Evolutionary conservation across 768 basidiomycete species (phyloP).

Genomic region (Collybiopsis confluens): DNA sequence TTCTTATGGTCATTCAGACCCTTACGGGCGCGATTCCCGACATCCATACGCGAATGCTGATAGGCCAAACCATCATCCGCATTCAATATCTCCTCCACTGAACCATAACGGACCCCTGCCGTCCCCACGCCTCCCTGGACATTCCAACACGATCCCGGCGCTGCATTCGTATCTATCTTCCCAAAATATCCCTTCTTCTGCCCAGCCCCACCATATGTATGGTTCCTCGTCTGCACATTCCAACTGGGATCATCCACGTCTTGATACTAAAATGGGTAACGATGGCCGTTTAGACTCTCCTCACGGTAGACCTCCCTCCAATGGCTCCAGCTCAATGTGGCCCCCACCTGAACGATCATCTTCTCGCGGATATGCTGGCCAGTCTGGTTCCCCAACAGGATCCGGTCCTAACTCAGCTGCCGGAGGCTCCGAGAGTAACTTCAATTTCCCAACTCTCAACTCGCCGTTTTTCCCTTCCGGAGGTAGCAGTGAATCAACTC

Average conservation of each 20-base stretch:
- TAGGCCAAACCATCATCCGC: not conserved
- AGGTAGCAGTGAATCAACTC: not conserved
- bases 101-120: slow-evolving; percentile 1
- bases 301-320: not conserved
- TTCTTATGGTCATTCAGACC: not conserved
- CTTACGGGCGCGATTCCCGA: slow-evolving; percentile 3
- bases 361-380: not conserved
- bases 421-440: not conserved
- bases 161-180: slow-evolving; percentile 3
- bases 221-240: not conserved
- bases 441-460: slow-evolving; percentile 4
- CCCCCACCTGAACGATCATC: slow-evolving; percentile 3
- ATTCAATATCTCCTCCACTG: not conserved
- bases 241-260: not conserved
- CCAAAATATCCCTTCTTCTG: slow-evolving; percentile 1
- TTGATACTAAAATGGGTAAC: slow-evolving; percentile 1
- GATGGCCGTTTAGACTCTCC: not conserved
- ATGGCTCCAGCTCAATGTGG: slow-evolving; percentile 1
- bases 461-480: slow-evolving; percentile 2
- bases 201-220: slow-evolving; percentile 1
- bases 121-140: not conserved
- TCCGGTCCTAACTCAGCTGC: not conserved
- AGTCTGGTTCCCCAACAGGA: slow-evolving; percentile 1
- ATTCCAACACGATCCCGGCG: not conserved
- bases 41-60: not conserved